These are phyloP conservation scores for Phytopythium mirpurense DNA, from an alignment of 352 stramenopile species.

Conservation along the genomic window DNA sequence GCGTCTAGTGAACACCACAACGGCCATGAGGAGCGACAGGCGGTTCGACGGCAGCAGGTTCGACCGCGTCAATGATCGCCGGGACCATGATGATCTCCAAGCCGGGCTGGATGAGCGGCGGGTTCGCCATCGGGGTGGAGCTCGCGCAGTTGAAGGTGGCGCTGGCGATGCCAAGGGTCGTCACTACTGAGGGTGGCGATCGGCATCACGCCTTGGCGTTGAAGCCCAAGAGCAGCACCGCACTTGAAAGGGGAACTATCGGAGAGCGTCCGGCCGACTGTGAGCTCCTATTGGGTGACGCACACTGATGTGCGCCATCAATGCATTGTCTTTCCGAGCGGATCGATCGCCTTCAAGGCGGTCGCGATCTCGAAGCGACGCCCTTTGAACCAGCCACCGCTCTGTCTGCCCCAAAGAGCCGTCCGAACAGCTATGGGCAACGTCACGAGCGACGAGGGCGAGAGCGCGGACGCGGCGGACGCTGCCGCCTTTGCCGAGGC, in stretches of 20 bases:
- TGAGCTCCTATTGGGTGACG: too few relatives aligned
- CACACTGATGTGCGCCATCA: too few relatives aligned
- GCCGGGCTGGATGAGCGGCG: conserved; percentile 53
- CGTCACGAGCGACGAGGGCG: conserved; percentile 23
- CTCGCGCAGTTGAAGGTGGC: conserved; percentile 61
- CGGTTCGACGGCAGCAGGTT: conserved; percentile 60
- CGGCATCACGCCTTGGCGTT: conserved; percentile 61
- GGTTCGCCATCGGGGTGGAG: conserved; percentile 47
- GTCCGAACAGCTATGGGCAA: too few relatives aligned
- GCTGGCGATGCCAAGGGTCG: conserved; percentile 53
- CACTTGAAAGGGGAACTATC: too few relatives aligned
- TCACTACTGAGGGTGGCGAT: conserved; percentile 60
- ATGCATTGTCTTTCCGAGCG: too few relatives aligned
- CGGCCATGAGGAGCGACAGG: conserved; percentile 46
- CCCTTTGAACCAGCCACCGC: not conserved
- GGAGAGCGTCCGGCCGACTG: too few relatives aligned
- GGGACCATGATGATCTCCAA: conserved; percentile 58
- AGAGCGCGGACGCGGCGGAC: conserved; percentile 6
- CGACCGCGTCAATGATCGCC: conserved; percentile 51
- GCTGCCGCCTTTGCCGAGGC: not conserved
- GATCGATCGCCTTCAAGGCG: too few relatives aligned
- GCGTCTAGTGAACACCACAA: conserved; percentile 49
- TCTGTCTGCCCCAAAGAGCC: too few relatives aligned
- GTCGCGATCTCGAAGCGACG: not conserved
- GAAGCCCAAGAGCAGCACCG: conserved; percentile 59